These are phyloP conservation scores for Clavispora asparagi DNA, from an alignment of 805 yeast genomes.

Conservation along the genomic window DNA sequence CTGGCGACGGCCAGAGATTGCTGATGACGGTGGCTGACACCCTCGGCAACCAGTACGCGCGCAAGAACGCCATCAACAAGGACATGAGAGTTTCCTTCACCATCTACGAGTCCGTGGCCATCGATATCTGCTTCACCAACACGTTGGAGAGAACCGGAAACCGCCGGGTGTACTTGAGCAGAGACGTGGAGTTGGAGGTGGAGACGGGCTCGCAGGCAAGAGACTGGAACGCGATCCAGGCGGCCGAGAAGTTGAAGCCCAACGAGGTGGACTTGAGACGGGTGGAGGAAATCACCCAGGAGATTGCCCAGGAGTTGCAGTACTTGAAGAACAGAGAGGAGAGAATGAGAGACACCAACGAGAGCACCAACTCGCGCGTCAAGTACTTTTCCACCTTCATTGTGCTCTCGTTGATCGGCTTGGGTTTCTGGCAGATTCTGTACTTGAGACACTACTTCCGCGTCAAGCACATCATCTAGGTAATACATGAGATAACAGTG, in stretches of 20 bases:
- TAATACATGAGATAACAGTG: not conserved
- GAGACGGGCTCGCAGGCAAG: constrained; percentile 97
- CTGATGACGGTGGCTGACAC: constrained; percentile 66
- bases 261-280: constrained; percentile 85
- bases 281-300: constrained; percentile 80
- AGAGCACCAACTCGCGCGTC: constrained; percentile 90
- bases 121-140: constrained; percentile 90
- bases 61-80: constrained; percentile 73
- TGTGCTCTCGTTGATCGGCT: constrained; percentile 60
- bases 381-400: constrained; percentile 76
- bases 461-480: constrained; percentile 70
- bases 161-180: constrained; percentile 38
- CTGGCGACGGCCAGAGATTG: constrained; percentile 85
- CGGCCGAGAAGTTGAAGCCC: constrained; percentile 89
- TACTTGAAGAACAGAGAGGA: constrained; percentile 87
- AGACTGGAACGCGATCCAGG: constrained; percentile 95
- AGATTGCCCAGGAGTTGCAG: constrained; percentile 71
- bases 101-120: constrained; percentile 73
- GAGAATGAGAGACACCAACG: constrained; percentile 93
- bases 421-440: constrained; percentile 90
- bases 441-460: constrained; percentile 91
- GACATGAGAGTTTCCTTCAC: constrained; percentile 75
- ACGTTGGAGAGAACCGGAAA: constrained; percentile 22
- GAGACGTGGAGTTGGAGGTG: constrained; percentile 84
- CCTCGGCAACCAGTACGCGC: constrained; percentile 75